A percentile compares a stretch with the other conserved stretches of the same genome.
These are phyloP conservation scores for Venturiaceae sp. DNA, from an alignment of 2,329 filamentous ascomycete genomes.

Conservation along the genomic window DNA sequence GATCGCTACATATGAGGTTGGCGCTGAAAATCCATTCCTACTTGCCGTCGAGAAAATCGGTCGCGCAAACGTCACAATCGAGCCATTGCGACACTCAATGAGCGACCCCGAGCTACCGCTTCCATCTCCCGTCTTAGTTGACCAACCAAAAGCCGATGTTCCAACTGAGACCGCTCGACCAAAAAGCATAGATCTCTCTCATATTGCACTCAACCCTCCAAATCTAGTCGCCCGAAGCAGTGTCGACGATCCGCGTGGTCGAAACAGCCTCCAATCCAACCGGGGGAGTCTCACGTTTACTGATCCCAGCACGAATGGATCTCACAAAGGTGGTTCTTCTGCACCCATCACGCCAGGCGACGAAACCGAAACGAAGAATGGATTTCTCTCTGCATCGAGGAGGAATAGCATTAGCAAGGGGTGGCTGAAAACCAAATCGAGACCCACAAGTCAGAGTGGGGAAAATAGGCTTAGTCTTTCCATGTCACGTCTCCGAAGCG, in stretches of 20 bases:
- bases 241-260: conserved; percentile 18
- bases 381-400: conserved; percentile 22
- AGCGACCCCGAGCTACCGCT: neutral
- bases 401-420: conserved; percentile 19
- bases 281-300: conserved; percentile 21
- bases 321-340: conserved; percentile 18
- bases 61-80: neutral
- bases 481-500: conserved; percentile 22
- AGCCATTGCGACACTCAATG: too few relatives aligned
- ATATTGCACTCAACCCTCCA: conserved; percentile 22
- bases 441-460: conserved; percentile 30
- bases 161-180: conserved; percentile 13
- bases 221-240: conserved; percentile 27
- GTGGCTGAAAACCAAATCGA: conserved; percentile 24
- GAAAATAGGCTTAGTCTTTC: conserved; percentile 32
- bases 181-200: conserved; percentile 12
- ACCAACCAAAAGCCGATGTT: conserved; percentile 4
- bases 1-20: neutral
- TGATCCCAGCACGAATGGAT: conserved; percentile 15
- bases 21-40: neutral
- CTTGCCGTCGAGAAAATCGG: neutral
- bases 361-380: conserved; percentile 25
- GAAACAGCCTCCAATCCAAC: neutral
- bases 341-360: conserved; percentile 32
- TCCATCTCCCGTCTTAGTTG: neutral